Base-by-base conservation (phyloP, 371 early-diverging fungal species). In the Entomophthora muscae region DNA sequence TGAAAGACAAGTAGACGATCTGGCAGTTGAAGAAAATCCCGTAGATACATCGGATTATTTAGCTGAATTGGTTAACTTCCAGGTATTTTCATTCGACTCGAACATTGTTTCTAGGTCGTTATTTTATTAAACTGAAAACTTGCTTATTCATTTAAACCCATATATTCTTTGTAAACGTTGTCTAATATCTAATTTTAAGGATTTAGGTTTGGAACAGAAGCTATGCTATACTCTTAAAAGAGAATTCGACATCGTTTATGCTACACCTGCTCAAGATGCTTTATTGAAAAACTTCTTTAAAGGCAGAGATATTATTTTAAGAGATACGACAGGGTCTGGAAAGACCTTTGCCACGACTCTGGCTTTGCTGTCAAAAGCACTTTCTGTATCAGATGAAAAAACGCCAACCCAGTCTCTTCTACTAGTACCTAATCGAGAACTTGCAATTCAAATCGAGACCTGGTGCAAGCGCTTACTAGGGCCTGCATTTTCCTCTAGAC, bases 361-460 rank as follows among this genome's bases (percentile, higher is more conserved):
- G 0, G 72, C 82, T 0, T 42, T 42, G 42, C 17, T 42, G 17
- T 42, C 42, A 10, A 5, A 42, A 17, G 42, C 17, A 10, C 42
- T 42, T 17, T 42, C 42, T 42, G 5, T 12, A 67, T 68, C 56
- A 17, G 17, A 22, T n/a, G 28, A 29, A 58, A 30, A 30, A 29
- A 21, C 52, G 17, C 1, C 22, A 32, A 52, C 10, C 24, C 17
- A 51, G n/a, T 73, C 84, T 0, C 71, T 96, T 3, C 76, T 92
- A 32, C 67, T 94, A 42, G 89, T 83, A 5, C 91, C 90, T 1
- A 93, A 90, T 29, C 83, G 89, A 64, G 94, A 94, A 66, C 76
- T 97, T 7, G 95, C 90, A 1, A 65, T 79, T 21, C 98, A 97
- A 68, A 78, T 90, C 12, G 66, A 68, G 3, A 58, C 62, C 3